Percentiles rank a stretch among this genome's conserved stretches.
Evolutionary conservation across 805 yeast genomes (phyloP).

Genomic region (Lachancea meyersii): DNA sequence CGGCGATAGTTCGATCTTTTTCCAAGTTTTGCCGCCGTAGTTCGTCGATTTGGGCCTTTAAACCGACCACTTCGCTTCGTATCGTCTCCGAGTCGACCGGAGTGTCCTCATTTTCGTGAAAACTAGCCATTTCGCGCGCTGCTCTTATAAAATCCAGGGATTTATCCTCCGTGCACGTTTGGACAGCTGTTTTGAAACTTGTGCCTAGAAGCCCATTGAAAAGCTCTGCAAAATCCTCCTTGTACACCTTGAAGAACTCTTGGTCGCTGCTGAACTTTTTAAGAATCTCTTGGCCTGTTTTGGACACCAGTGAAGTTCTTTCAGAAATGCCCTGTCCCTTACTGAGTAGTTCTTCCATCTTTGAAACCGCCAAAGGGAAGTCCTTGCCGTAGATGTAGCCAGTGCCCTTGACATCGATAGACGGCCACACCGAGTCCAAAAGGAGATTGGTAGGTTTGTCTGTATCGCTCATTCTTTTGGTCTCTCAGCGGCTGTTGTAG

Average conservation of each 20-base stretch:
- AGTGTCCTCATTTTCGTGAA: background rate
- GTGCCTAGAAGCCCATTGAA: constrained; percentile 32
- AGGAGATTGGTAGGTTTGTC: constrained; percentile 1
- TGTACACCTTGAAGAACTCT: constrained; percentile 28
- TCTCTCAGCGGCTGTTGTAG: constrained; percentile 8
- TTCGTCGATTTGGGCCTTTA: background rate
- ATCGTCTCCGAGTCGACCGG: background rate
- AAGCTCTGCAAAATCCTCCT: constrained; percentile 29
- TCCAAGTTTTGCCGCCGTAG: background rate
- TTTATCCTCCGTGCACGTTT: constrained; percentile 6
- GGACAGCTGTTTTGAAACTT: constrained; percentile 28
- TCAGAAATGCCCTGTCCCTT: constrained; percentile 9
- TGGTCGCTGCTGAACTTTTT: constrained; percentile 29
- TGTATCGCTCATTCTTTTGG: background rate
- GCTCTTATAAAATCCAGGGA: background rate
- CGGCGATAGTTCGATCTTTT: background rate
- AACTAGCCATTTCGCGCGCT: background rate
- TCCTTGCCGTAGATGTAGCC: constrained; percentile 29
- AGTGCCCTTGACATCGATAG: constrained; percentile 16
- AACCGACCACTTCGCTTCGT: background rate
- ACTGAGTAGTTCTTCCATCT: constrained; percentile 16
- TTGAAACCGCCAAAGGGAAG: constrained; percentile 20
- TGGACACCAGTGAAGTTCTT: constrained; percentile 20
- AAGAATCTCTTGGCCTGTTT: constrained; percentile 23
- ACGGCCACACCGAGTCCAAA: constrained; percentile 23